Base-by-base conservation (phyloP, 768 basidiomycete species). In the Auricularia heimuer region DNA sequence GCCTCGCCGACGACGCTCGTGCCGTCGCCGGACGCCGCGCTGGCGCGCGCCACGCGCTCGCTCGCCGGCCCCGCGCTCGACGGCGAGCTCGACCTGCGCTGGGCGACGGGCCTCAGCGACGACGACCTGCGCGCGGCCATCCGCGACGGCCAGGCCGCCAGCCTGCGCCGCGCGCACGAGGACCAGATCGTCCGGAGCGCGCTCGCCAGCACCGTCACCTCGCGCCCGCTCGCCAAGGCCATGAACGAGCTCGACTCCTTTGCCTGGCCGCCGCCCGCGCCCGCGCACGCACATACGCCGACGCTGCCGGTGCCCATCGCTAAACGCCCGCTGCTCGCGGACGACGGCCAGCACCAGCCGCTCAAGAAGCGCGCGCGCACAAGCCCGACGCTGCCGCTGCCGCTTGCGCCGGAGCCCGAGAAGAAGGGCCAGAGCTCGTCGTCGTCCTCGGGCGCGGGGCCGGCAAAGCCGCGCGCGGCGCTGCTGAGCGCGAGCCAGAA, bases 401-500 rank as follows among this genome's bases (percentile, higher is more conserved):
- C 39, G 39, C 39, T 14, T 42, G 39, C 39, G 39, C 39, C 39
- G 8, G 39, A 7, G 47, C 47, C 14, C 47, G 47, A 6, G 14
- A 10, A 10, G 18, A 4, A 6, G 11, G 18, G 6, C 21, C 47
- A 18, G 11, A 21, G 6, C 6, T 6, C 14, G 47, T 1, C 47
- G 11, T 8, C 16, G 6, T 0, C 16, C 18, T 6, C 47, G 18
- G 11, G 11, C 4, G 47, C 47, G 21, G 18, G 18, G 18, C 11
- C 11, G 18, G 47, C 24, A 6, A 60, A 60, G 24, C 11, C 21
- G 33, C 18, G 56, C 6, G 29, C 56, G 6, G 34, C 76, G 7
- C 79, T 94, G 33, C 81, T 95, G 33, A 87, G 88, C 1, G 84
- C 90, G 0, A 86, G 88, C 2, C 91, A 94, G 79, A 95, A 95